Evolutionary conservation across 2,329 filamentous ascomycete genomes (phyloP).

Genomic region (Calonectria honghensis): DNA sequence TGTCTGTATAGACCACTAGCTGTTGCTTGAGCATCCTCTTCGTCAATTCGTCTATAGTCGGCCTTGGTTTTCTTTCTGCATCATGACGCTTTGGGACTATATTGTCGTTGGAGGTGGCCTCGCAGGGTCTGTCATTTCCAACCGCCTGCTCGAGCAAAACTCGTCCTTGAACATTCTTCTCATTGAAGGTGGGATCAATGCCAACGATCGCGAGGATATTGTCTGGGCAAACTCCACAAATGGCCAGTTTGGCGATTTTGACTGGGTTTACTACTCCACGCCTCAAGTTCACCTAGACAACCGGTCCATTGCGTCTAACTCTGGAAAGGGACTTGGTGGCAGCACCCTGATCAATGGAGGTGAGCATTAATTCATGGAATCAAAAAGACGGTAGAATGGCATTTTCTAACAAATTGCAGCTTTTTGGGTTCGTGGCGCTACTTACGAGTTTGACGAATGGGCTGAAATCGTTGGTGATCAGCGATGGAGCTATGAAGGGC

Average conservation of each 20-base stretch:
- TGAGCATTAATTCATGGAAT: not conserved
- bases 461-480: slow-evolving; percentile 56
- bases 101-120: slow-evolving; percentile 63
- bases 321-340: slow-evolving; percentile 63
- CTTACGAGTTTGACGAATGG: slow-evolving; percentile 68
- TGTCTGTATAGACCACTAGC: not conserved
- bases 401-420: slow-evolving; percentile 1
- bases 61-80: not conserved
- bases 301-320: slow-evolving; percentile 50
- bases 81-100: slow-evolving; percentile 55
- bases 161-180: slow-evolving; percentile 59
- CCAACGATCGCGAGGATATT: slow-evolving; percentile 52
- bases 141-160: slow-evolving; percentile 55
- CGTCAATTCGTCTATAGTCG: not conserved
- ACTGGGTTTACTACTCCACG: slow-evolving; percentile 59
- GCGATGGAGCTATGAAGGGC: slow-evolving; percentile 65
- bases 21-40: not conserved
- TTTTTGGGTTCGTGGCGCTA: slow-evolving; percentile 64
- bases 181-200: slow-evolving; percentile 61
- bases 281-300: slow-evolving; percentile 54
- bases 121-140: slow-evolving; percentile 60
- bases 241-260: slow-evolving; percentile 55
- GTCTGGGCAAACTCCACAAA: slow-evolving; percentile 55
- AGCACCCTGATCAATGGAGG: slow-evolving; percentile 51
- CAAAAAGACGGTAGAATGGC: fast-evolving